phyloP scores from a whole-genome alignment of 345 rosid species.

The Streptanthus diversifolius region DNA sequence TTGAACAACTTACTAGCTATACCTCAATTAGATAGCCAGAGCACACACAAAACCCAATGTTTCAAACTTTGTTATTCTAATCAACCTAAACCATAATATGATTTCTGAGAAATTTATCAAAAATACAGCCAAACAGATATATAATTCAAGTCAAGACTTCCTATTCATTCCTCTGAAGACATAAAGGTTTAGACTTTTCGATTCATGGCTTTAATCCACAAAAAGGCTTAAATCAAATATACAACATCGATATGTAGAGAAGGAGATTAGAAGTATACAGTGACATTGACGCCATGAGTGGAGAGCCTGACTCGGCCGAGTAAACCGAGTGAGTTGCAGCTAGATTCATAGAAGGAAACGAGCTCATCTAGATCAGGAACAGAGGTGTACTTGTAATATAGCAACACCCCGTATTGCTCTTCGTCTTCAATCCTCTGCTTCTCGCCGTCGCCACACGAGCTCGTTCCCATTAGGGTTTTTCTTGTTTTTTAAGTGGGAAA shows the following conservation, averaged over 20 bases:
- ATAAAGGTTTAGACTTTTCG: slow-evolving; percentile 3
- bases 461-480: slow-evolving; percentile 33
- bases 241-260: background rate
- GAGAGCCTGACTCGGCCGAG: slow-evolving; percentile 91
- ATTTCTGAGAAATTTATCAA: background rate
- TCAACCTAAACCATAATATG: background rate
- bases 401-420: slow-evolving; percentile 60
- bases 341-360: slow-evolving; percentile 66
- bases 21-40: background rate
- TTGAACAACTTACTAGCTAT: background rate
- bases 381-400: slow-evolving; percentile 68
- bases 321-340: slow-evolving; percentile 63
- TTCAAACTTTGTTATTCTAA: background rate
- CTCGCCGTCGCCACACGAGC: slow-evolving; percentile 25
- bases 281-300: slow-evolving; percentile 79
- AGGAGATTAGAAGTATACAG: slow-evolving; percentile 46
- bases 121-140: background rate
- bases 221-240: background rate
- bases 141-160: background rate
- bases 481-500: background rate
- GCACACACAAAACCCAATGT: background rate
- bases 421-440: slow-evolving; percentile 26
- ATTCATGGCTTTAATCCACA: background rate
- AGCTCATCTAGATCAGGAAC: slow-evolving; percentile 62
- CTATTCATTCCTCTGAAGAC: background rate